A percentile compares a stretch with the other conserved stretches of the same genome.
Conservation (phyloP, 305 asterid genomes). For the Nicotiana rustica region DNA sequence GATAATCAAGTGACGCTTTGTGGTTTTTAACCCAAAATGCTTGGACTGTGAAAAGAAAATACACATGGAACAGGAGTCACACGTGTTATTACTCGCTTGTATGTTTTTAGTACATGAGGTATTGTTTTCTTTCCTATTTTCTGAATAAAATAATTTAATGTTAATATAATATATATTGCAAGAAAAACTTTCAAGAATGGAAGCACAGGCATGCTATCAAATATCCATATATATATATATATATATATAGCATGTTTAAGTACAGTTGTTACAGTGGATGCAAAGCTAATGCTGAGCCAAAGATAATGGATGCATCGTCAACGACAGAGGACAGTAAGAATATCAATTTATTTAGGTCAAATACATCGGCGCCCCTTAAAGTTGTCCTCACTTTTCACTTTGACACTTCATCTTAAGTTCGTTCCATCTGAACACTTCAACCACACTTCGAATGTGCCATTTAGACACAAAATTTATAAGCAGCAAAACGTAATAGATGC, state of each 20-base stretch:
- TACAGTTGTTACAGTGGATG: not conserved
- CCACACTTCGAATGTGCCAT: too few relatives aligned
- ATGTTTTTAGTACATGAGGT: not conserved
- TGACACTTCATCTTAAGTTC: too few relatives aligned
- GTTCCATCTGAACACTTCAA: too few relatives aligned
- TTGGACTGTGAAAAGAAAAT: not conserved
- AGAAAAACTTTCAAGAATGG: not conserved
- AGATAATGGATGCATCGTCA: not conserved
- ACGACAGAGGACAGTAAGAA: constrained; percentile 49
- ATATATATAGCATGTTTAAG: not conserved
- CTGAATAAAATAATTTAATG: not conserved
- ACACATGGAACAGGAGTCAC: not conserved
- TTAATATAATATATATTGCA: not conserved
- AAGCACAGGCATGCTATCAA: not conserved
- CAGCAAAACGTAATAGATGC: too few relatives aligned
- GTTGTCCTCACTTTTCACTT: too few relatives aligned
- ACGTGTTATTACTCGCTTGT: not conserved
- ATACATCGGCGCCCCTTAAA: too few relatives aligned
- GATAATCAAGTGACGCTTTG: not conserved
- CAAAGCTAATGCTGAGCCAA: not conserved
- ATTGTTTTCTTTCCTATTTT: not conserved
- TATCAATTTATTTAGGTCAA: constrained; percentile 33
- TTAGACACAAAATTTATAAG: too few relatives aligned
- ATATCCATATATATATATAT: too few relatives aligned
- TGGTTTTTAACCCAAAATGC: not conserved